phyloP scores from a whole-genome alignment of 169 alveolate species.

The Miamiensis avidus region DNA sequence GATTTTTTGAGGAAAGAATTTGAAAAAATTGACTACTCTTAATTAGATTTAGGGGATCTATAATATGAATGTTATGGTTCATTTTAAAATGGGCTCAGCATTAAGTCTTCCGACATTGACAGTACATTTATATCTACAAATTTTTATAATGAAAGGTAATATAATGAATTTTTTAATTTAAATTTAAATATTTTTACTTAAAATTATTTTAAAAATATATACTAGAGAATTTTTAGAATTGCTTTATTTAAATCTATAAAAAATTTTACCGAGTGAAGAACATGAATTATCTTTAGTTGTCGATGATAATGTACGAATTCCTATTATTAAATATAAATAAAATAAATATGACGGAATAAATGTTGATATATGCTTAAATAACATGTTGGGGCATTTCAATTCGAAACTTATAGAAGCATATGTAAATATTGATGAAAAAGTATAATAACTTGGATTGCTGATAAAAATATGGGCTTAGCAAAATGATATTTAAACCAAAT shows the following conservation, averaged over 20 bases:
- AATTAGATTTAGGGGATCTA: too few species aligned
- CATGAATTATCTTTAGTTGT: neutral
- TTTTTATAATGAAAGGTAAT: neutral
- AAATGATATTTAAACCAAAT: neutral
- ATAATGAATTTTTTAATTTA: too few species aligned
- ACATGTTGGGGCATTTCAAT: neutral
- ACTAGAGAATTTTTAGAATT: neutral
- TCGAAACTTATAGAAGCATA: neutral
- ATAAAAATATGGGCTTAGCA: neutral
- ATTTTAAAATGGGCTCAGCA: neutral
- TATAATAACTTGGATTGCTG: neutral
- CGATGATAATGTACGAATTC: neutral
- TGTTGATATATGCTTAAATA: neutral
- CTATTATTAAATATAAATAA: neutral
- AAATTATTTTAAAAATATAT: too few species aligned
- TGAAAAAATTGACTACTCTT: too few species aligned
- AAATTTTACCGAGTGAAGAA: neutral
- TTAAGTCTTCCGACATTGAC: neutral
- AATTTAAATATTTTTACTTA: too few species aligned
- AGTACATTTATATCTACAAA: neutral
- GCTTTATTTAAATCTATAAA: neutral
- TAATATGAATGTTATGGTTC: neutral
- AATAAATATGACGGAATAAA: neutral
- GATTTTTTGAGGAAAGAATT: too few species aligned
- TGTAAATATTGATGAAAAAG: neutral